A percentile compares a stretch with the other conserved stretches of the same genome.
phyloP scores from a whole-genome alignment of 2,329 filamentous ascomycete species.

The Incumbomyces delicatus region DNA sequence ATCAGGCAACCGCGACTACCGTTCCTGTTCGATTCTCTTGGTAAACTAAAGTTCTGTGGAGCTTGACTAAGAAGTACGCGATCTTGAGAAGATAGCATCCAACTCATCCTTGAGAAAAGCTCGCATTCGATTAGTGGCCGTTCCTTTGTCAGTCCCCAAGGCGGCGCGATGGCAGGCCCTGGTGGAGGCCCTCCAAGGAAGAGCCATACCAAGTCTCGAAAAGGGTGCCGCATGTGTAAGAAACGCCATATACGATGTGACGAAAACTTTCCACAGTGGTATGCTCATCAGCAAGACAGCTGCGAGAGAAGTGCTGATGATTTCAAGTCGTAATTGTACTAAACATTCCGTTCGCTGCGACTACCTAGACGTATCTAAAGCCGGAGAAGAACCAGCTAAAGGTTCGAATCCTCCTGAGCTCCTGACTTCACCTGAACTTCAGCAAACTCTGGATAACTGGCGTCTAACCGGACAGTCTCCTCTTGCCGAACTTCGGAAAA shows the following conservation, averaged over 20 bases:
- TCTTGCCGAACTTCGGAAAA: slow-evolving; percentile 70
- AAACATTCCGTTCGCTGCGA: slow-evolving; percentile 98
- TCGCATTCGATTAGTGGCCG: no score
- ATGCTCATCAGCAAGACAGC: slow-evolving; percentile 24
- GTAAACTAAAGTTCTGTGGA: no score
- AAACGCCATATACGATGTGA: slow-evolving; percentile 95
- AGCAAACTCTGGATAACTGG: slow-evolving; percentile 74
- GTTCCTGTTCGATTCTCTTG: no score
- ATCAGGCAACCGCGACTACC: no score
- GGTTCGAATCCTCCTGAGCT: slow-evolving; percentile 51
- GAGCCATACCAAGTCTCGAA: slow-evolving; percentile 97
- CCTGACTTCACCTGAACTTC: slow-evolving; percentile 78
- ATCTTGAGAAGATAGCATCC: no score
- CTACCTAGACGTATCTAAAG: slow-evolving; percentile 77
- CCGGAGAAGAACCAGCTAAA: slow-evolving; percentile 43
- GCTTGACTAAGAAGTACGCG: no score
- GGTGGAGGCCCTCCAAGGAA: slow-evolving; percentile 82
- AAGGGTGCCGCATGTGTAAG: slow-evolving; percentile 97
- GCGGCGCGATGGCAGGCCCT: slow-evolving; percentile 66
- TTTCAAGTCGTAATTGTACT: slow-evolving; percentile 79
- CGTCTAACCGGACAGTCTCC: slow-evolving; percentile 74
- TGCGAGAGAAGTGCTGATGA: slow-evolving; percentile 6
- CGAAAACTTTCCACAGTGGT: slow-evolving; percentile 97
- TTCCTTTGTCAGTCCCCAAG: background rate
- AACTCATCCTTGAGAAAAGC: no score